Base-by-base conservation (phyloP, 1,284 basidiomycete species). In the Cryptococcus floricola region DNA sequence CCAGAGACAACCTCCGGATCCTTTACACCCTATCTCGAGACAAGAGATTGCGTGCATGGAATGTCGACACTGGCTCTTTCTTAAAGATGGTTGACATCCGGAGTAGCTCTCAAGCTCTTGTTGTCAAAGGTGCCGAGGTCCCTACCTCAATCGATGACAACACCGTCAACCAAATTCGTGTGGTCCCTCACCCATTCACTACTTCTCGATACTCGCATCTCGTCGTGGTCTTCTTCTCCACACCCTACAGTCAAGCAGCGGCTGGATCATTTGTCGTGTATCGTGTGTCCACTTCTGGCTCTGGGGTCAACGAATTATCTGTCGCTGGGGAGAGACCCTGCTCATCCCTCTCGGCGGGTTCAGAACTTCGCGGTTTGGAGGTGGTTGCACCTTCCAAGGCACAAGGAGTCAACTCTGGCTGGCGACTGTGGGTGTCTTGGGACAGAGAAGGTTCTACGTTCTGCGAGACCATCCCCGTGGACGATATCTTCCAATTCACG, bases 1-100 rank as follows among this genome's bases (percentile, higher is more conserved):
- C 62, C 16, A 56, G 60, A 2, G 66, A 68, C 27, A 85, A 89
- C 65, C 80, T 87, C 56, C 82, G 81, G 12, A 81, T 88, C 59
- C 77, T 87, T 19, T 94, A 90, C 83, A 87, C 91, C 1, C 81
- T 96, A 48, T 91, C 91, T n/a, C 81, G 91, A 55, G 91, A 96
- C 77, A 83, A 87, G 54, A 87, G 87, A 53, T 79, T 96, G 45
- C 83, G 91, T 48, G 81, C 89, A 43, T 97, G 92, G 91, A 69
- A 69, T 28, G 39, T 61, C 8, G 61, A 64, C 1, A 70, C 67
- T 0, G 78, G 77, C 5, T 48, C 63, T 2, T 74, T 71, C 53
- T 61, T 78, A 23, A 70, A 69, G 49, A 68, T 75, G 1, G 55
- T 74, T 51, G 77, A 79, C 46, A 64, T 78, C 9, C 56, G 69